Conservation (phyloP, 148 eudicot species). For the Polygonum aviculare region DNA sequence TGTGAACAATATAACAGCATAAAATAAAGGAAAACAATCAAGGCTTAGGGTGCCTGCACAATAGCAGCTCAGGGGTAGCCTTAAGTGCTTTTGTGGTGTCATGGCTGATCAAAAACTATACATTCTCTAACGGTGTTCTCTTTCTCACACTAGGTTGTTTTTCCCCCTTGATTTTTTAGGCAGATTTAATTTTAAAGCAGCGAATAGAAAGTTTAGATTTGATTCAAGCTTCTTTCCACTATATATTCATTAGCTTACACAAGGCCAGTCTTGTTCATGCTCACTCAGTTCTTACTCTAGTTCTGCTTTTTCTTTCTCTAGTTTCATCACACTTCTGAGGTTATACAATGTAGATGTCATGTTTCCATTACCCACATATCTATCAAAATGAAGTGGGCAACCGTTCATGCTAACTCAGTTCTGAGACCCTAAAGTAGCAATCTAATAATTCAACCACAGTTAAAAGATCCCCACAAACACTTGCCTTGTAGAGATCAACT, state of each 20-base stretch:
- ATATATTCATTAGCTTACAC: neutral
- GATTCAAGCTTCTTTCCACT: neutral
- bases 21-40: neutral
- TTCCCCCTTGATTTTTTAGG: neutral
- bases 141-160: neutral
- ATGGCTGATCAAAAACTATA: no score
- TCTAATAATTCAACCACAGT: conserved; percentile 10
- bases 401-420: neutral
- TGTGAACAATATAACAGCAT: neutral
- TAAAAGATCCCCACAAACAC: neutral
- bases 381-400: neutral
- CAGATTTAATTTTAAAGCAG: neutral
- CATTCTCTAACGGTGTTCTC: no score
- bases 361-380: neutral
- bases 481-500: conserved; percentile 90
- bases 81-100: no score
- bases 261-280: neutral
- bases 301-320: neutral
- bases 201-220: neutral
- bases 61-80: neutral
- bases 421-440: neutral
- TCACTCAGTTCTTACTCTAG: no score
- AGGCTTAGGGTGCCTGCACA: neutral
- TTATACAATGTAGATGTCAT: neutral
- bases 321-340: neutral